Percentiles rank a stretch among this genome's conserved stretches.
Conservation (phyloP, 2,329 filamentous ascomycete species). For the Alternaria atra region DNA sequence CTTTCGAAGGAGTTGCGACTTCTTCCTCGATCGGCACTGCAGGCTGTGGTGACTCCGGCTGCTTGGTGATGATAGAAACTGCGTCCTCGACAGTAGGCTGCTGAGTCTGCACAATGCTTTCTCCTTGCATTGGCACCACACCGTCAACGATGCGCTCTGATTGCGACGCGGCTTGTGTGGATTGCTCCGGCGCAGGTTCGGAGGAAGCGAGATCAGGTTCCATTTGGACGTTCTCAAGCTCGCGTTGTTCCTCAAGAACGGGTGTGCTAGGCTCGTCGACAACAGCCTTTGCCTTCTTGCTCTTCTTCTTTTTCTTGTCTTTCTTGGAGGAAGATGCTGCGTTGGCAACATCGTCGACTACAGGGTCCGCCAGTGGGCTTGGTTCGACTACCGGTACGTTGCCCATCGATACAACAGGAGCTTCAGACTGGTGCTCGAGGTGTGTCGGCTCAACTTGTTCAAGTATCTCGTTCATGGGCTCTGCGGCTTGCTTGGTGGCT, state of each 20-base stretch:
- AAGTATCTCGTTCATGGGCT: neutral
- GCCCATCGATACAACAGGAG: neutral
- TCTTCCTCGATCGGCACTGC: slow-evolving; percentile 3
- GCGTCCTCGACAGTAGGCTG: neutral
- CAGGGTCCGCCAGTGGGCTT: neutral
- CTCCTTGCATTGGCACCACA: slow-evolving; percentile 3
- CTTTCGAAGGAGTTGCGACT: slow-evolving; percentile 48
- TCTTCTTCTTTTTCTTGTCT: slow-evolving; percentile 41
- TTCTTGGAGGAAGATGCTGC: slow-evolving; percentile 26
- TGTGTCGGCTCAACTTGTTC: neutral
- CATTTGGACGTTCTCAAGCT: slow-evolving; percentile 2
- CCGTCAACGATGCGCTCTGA: neutral
- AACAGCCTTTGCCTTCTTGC: slow-evolving; percentile 28
- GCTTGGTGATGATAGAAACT: neutral
- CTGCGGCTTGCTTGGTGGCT: neutral
- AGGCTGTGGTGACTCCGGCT: slow-evolving; percentile 7
- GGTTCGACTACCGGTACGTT: neutral
- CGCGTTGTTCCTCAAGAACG: slow-evolving; percentile 13
- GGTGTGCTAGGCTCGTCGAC: slow-evolving; percentile 26
- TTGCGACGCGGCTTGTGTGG: neutral
- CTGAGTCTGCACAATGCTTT: neutral
- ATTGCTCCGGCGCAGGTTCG: slow-evolving; percentile 4
- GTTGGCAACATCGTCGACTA: neutral
- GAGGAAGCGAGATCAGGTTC: neutral
- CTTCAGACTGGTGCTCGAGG: neutral